Conservation (phyloP, 1,284 basidiomycete genomes). For the Serendipita sp. region DNA sequence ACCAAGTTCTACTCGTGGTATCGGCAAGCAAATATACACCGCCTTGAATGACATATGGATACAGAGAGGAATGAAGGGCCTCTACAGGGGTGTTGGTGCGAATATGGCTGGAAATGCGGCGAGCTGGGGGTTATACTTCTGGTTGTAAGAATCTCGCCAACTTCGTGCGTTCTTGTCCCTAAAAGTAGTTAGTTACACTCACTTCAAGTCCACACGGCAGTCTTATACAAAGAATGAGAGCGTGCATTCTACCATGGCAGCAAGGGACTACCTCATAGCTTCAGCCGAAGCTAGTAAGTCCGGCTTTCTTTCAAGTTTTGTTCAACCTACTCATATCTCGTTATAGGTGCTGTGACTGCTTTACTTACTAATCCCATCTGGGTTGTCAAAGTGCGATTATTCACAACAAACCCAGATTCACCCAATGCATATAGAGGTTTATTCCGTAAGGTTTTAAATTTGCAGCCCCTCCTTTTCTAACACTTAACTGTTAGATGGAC, state of each 20-base stretch:
- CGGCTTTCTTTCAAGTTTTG: constrained; percentile 7
- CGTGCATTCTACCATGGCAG: constrained; percentile 34
- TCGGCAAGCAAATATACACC: constrained; percentile 68
- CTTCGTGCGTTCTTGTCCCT: background rate
- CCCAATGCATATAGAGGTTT: constrained; percentile 64
- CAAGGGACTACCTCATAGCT: constrained; percentile 75
- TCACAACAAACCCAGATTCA: constrained; percentile 59
- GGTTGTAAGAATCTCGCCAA: constrained; percentile 58
- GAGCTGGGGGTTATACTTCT: constrained; percentile 95
- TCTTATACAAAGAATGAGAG: constrained; percentile 7
- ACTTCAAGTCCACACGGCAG: background rate
- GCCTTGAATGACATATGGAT: constrained; percentile 63
- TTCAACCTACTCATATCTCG: constrained; percentile 1
- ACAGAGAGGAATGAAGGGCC: constrained; percentile 67
- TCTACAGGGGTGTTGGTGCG: constrained; percentile 82
- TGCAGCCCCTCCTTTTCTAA: constrained; percentile 5
- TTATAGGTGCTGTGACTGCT: constrained; percentile 75
- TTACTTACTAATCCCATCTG: constrained; percentile 96
- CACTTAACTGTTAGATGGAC: constrained; percentile 44
- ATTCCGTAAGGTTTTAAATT: constrained; percentile 42
- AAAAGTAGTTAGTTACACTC: constrained; percentile 60
- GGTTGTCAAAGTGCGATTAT: constrained; percentile 98
- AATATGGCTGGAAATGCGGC: constrained; percentile 95
- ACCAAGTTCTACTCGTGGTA: constrained; percentile 32
- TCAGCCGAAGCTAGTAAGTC: constrained; percentile 88